Conservation (phyloP, 441 rosid genomes). For the Francoa sonchifolia region DNA sequence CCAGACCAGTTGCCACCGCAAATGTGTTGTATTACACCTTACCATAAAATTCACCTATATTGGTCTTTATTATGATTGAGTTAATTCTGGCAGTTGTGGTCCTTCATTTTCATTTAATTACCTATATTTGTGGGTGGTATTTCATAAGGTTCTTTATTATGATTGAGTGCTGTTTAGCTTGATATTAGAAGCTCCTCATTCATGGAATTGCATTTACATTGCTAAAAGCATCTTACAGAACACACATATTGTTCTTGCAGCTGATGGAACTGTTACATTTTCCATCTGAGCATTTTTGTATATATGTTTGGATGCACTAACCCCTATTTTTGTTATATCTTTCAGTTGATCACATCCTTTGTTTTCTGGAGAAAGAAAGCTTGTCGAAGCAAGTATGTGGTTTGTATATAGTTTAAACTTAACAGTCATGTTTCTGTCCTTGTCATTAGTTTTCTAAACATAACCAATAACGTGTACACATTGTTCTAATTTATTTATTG, state of each 20-base stretch:
- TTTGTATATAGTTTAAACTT: neutral
- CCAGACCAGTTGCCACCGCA: too few relatives aligned
- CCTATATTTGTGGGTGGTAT: too few relatives aligned
- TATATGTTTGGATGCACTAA: slow-evolving; percentile 3
- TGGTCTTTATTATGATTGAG: too few relatives aligned
- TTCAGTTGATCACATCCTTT: slow-evolving; percentile 67
- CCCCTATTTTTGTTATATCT: slow-evolving; percentile 4
- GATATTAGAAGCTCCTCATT: neutral
- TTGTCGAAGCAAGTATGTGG: slow-evolving; percentile 72
- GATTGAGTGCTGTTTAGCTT: neutral
- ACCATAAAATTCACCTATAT: too few relatives aligned
- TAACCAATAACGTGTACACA: too few relatives aligned
- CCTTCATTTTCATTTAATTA: too few relatives aligned
- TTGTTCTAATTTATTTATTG: too few relatives aligned
- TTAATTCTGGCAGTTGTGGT: too few relatives aligned
- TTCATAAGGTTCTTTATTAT: neutral
- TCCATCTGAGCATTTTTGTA: slow-evolving; percentile 3
- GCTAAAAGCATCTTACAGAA: slow-evolving; percentile 4
- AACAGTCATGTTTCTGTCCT: neutral
- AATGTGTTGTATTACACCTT: too few relatives aligned
- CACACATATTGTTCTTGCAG: neutral
- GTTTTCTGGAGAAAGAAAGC: slow-evolving; percentile 76
- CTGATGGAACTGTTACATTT: neutral
- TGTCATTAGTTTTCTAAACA: neutral
- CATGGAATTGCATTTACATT: neutral